Evolutionary conservation across 2,329 filamentous ascomycete genomes (phyloP).

Genomic region (Phyllachora maydis): DNA sequence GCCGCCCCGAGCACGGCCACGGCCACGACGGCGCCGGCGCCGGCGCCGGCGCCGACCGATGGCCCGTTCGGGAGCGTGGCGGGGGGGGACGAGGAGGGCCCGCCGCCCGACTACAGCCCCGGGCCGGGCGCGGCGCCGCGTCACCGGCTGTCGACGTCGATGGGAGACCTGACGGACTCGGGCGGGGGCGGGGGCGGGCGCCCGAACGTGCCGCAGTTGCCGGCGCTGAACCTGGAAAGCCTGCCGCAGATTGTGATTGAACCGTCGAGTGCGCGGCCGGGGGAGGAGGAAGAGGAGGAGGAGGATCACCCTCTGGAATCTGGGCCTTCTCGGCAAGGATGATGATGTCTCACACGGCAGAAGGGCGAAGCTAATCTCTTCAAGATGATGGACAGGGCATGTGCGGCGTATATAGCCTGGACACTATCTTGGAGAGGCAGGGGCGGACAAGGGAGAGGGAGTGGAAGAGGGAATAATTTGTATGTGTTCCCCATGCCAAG

Average conservation of each 20-base stretch:
- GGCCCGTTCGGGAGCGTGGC: constrained; percentile 22
- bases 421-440: no score
- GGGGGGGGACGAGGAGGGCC: constrained; percentile 24
- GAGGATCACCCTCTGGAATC: no score
- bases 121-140: constrained; percentile 14
- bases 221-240: constrained; percentile 24
- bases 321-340: no score
- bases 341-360: no score
- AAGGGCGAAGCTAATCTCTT: no score
- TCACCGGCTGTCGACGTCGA: constrained; percentile 12
- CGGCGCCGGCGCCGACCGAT: constrained; percentile 16
- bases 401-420: no score
- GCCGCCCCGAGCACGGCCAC: constrained; percentile 10
- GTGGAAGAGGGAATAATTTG: no score
- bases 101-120: constrained; percentile 27
- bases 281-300: no score
- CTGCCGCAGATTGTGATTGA: constrained; percentile 39
- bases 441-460: no score
- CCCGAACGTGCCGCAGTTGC: constrained; percentile 21
- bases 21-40: constrained; percentile 13
- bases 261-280: constrained; percentile 20
- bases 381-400: no score
- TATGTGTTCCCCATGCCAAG: no score
- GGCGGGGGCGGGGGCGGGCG: constrained; percentile 13
- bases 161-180: constrained; percentile 9